Base-by-base conservation (phyloP, 495 filamentous ascomycete species). In the Annulohypoxylon stygium region DNA sequence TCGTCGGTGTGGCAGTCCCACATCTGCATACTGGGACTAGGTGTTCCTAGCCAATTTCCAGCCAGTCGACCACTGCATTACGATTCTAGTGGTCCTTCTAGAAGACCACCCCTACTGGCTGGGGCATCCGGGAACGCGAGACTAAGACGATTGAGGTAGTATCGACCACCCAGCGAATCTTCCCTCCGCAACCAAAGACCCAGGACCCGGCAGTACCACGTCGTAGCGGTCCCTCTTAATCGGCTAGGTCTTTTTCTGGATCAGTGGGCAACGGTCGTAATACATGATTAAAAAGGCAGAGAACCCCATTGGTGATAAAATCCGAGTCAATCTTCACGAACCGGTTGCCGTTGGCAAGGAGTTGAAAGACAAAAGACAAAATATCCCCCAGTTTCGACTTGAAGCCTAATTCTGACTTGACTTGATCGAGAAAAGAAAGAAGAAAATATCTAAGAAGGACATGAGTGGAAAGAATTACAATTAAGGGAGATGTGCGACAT, bases 51-150 rank as follows among this genome's bases (percentile, higher is more conserved):
- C 65, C 50, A 54, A 57, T 30, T 68, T 67, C 63, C 45, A 74
- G 61, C 65, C 50, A 48, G 62, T 30, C 61, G 45, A 70, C 53
- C 36, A 54, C 60, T 60, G 67, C 72, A 75, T 68, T 68, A 53
- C 67, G 59, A 75, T 75, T 75, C 72, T 75, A 75, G 72, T 75
- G 72, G 67, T 71, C 33, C 67, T 75, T 75, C 72, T 75, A 75
- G 72, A 75, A 75, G 72, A 26, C 59, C 59, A 65, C 45, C 67
- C 68, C 47, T 75, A 67, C 72, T 63, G 72, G 72, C 72, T 75
- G 55, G 72, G 12, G 59, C 30, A 71, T 75, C 72, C 72, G 58
- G 67, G 43, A 70, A 65, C 37, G 53, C 51, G 63, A 75, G 8
- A 54, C 72, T 75, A 75, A 39, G 62, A 62, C 72, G 66, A 67